Evolutionary conservation across 352 stramenopile species (phyloP).

Genomic region (Phytophthora sojae): DNA sequence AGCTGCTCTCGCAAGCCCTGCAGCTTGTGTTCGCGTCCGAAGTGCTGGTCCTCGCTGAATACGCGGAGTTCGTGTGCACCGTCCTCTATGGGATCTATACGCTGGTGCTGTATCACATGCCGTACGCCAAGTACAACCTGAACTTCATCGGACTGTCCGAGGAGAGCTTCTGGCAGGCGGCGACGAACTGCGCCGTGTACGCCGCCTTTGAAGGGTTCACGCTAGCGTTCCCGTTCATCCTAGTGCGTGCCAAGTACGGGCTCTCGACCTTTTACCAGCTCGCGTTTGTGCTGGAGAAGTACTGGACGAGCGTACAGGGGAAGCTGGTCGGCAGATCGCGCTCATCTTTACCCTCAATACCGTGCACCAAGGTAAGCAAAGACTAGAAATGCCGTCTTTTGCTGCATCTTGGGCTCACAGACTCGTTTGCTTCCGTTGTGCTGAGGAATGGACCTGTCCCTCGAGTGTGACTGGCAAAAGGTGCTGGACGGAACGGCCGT

Average conservation of each 20-base stretch:
- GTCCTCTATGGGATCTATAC: conserved; percentile 39
- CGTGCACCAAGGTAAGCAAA: conserved; percentile 8
- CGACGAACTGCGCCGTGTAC: conserved; percentile 11
- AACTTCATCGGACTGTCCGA: conserved; percentile 16
- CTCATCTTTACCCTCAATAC: conserved; percentile 37
- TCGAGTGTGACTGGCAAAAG: neutral
- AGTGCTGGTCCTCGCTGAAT: conserved; percentile 36
- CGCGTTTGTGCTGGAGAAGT: conserved; percentile 45
- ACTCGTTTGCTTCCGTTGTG: neutral
- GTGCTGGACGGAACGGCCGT: neutral
- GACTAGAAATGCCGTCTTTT: no score
- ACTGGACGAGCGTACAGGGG: conserved; percentile 34
- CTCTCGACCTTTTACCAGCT: conserved; percentile 35
- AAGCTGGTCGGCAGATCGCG: conserved; percentile 34
- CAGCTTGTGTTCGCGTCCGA: conserved; percentile 39
- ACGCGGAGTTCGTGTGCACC: conserved; percentile 38
- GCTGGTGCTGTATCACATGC: conserved; percentile 14
- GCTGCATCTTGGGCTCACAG: neutral
- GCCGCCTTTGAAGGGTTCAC: conserved; percentile 18
- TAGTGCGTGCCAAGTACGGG: conserved; percentile 36
- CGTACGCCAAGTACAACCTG: conserved; percentile 28
- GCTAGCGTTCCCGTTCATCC: conserved; percentile 16
- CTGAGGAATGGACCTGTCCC: neutral
- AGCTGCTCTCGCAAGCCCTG: conserved; percentile 25
- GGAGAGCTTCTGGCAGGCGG: neutral